phyloP scores from a whole-genome alignment of 73 alveolate species.

The Paramecium pentaurelia region DNA sequence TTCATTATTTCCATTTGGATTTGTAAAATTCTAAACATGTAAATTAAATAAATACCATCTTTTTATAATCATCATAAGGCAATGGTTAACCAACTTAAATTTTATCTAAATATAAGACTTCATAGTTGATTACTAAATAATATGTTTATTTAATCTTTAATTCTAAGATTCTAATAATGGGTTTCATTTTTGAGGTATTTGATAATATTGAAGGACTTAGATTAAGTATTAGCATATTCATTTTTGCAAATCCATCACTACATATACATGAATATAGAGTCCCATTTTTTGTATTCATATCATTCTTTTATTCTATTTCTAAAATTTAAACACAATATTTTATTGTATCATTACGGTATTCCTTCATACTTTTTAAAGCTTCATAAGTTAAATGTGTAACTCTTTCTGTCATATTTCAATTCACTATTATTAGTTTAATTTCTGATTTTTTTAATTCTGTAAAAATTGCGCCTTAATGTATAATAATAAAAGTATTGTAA shows the following conservation, averaged over 20 bases:
- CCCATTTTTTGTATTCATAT: neutral
- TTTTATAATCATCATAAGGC: neutral
- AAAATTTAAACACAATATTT: neutral
- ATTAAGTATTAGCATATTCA: neutral
- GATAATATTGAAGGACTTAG: neutral
- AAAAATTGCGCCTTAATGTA: neutral
- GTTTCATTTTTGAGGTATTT: neutral
- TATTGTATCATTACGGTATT: neutral
- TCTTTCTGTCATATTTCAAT: neutral
- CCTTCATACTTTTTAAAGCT: neutral
- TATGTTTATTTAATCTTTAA: neutral
- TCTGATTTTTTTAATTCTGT: neutral
- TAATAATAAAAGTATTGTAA: neutral
- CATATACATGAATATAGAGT: neutral
- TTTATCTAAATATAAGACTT: neutral
- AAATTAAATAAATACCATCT: neutral
- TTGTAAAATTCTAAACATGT: neutral
- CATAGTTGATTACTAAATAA: neutral
- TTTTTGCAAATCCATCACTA: slow-evolving; percentile 12
- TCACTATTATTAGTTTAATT: neutral
- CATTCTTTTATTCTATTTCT: neutral
- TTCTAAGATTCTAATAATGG: neutral
- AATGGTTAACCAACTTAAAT: neutral
- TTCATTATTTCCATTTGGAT: neutral
- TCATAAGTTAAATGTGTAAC: neutral